Evolutionary conservation across 2,329 filamentous ascomycete species (phyloP), one percentile per base, ranked within the genome.

Genomic region (Fusarium piperis): DNA sequence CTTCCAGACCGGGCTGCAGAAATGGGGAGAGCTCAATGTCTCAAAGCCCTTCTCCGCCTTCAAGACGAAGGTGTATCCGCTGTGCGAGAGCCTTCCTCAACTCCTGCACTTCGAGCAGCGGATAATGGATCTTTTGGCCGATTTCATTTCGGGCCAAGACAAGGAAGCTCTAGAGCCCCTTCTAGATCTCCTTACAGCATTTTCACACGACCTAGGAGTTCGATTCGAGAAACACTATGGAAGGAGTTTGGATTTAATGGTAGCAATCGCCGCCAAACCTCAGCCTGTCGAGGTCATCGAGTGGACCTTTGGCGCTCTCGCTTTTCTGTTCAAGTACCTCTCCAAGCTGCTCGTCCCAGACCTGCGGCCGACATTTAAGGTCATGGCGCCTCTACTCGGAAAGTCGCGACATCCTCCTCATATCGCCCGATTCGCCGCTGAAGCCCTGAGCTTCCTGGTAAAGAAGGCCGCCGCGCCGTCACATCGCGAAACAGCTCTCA

Each of bases 321-420:
- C 96, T 51, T 99, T 97, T 86, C 86, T 98, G 41, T 98, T 99
- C 88, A 99, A 99, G 79, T 98, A 98, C 78, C 88, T 99, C 6
- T 97, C 94, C 3, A 91, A 94, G 71, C 87, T 98, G 1, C 83
- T 99, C 23, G 93, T 96, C 0, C 92, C 94, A 5, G 93, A 99
- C 78, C 83, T 99, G 70, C 87, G 93, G 68, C 94, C 95, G 52
- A 91, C 97, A 2, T 95, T 94, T 78, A 89, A 94, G 77, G 89
- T 96, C 59, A 90, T 99, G 84, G 89, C 93, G 1, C 92, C 94
- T 4, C 87, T 98, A 59, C 88, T 99, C 32, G 96, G 95, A 70
- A 95, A 93, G 80, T 87, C 91, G 64, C 90, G 90, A 63, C 94
- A 95, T 72, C 96, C 95, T 72, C 89, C 91, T 16, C 95, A 97